Evolutionary conservation across 768 basidiomycete species (phyloP).

Genomic region (Lentinula detonsa): DNA sequence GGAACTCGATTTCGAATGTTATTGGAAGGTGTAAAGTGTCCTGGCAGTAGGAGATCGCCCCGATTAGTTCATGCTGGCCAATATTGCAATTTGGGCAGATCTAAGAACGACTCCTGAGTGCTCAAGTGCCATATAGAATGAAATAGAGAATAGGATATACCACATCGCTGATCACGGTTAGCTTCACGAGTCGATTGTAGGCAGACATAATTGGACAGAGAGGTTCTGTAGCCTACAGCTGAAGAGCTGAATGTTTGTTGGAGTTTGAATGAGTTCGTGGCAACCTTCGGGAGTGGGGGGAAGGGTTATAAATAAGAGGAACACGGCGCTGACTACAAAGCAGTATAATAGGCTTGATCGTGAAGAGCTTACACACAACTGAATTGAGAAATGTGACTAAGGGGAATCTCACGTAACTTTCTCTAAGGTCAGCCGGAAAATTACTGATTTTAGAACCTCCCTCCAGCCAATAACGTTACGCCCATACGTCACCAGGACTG

Average conservation of each 20-base stretch:
- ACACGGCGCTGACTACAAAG: conserved; percentile 8
- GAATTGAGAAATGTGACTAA: conserved; percentile 1
- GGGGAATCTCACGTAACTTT: conserved; percentile 1
- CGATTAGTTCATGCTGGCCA: conserved; percentile 45
- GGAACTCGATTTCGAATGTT: conserved; percentile 44
- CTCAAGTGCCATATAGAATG: conserved; percentile 1
- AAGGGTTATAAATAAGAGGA: conserved; percentile 9
- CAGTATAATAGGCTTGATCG: conserved; percentile 14
- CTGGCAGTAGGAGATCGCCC: conserved; percentile 43
- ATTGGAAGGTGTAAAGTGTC: conserved; percentile 41
- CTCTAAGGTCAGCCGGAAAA: neutral
- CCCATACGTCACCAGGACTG: neutral
- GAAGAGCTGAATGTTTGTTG: neutral
- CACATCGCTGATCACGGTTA: conserved; percentile 45
- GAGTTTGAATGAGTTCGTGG: conserved; percentile 5
- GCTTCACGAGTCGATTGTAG: conserved; percentile 34
- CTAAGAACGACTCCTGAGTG: conserved; percentile 19
- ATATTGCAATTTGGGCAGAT: conserved; percentile 49
- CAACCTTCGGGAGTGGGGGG: neutral
- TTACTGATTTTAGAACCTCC: neutral
- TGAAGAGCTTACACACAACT: conserved; percentile 21
- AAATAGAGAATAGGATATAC: conserved; percentile 21
- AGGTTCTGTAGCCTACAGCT: neutral
- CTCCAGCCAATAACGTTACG: neutral
- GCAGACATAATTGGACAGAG: conserved; percentile 3